Evolutionary conservation across 306 rosid species (phyloP), one percentile per base, ranked within the genome.

Genomic region (Quercus glauca): DNA sequence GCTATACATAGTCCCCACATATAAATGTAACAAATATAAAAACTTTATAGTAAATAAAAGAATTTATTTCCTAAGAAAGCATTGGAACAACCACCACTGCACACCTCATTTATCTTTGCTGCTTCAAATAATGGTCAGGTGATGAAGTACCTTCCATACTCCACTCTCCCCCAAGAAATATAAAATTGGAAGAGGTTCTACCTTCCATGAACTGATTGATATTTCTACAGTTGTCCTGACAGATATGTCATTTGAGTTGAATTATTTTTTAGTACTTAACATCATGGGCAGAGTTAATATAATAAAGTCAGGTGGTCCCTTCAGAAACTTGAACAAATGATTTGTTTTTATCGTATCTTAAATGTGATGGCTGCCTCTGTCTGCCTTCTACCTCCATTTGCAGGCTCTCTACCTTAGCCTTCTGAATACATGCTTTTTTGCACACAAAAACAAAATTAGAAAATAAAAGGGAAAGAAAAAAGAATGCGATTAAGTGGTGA

Each of bases 271-370:
- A 73, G 51, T 65, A 60, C 45, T 76, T 70, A 78, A 12, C 45
- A 28, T 78, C 28, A 83, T 86, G 92, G 89, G 89, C 81, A 33
- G 56, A 28, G 11, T 59, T 76, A 25, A 69, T 84, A 83, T 58
- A 78, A 77, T 69, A 72, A 45, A 19, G 21, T 26, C 14, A 14
- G 69, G 67, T 71, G 79, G 83, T 73, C 23, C 67, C 71, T 67
- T 73, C 33, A 53, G 23, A 71, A 69, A 64, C 80, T 74, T 61
- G 74, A 79, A 75, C 41, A 81, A 60, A 64, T 78, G 80, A 79
- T 80, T 75, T 74, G 71, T 77, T 85, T 69, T 51, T 37, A 71
- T 74, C 80, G 31, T 45, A 56, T 76, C 45, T 69, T 73, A 23
- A 43, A 58, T 21, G 49, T 61, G 26, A 52, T 67, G 68, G 76